Evolutionary conservation across 345 rosid genomes (phyloP), one percentile per base, ranked within the genome.

Genomic region (Excoecaria agallocha): DNA sequence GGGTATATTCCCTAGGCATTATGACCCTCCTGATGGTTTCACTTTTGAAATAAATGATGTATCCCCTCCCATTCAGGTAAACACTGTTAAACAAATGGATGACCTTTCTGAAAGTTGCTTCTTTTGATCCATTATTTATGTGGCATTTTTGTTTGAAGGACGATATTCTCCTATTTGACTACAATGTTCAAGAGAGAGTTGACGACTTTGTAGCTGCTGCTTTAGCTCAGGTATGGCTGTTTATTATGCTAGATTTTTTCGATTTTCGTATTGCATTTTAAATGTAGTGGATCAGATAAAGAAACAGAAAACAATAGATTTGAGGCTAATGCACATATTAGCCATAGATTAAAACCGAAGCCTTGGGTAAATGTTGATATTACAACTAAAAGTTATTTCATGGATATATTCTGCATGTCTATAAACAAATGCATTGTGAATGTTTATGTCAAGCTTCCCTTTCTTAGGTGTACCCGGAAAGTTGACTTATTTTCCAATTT

Each of bases 1-100:
- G n/a, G 97, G 98, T 68, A 82, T 91, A 74, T 94, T 94, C 78
- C 92, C 96, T 16, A 84, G 81, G 81, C 96, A 94, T 85, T 92
- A 94, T 79, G 97, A 94, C 55, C 98, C 98, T 68, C 98, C 98
- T 50, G 93, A 92, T 77, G 97, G 93, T 63, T 94, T 92, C 80
- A 76, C 80, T 56, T 94, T 94, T 84, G 98, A 91, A 82, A 78
- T 94, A 75, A 91, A 89, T 77, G 97, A 91, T 78, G 89, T 90
- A 35, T 91, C 98, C 69, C 85, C 96, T 81, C 94, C 96, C 45
- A 77, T 93, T 79, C 98, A 93, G 93, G 98, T 91, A 80, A 85
- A 58, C 51, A 57, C 72, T 67, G 15, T 66, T 48, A 77, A 68
- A 25, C 16, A 73, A 35, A 39, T 45, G 39, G n/a, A 8, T 66